phyloP scores from a whole-genome alignment of 1,284 basidiomycete species.

The Dichomitus squalens region DNA sequence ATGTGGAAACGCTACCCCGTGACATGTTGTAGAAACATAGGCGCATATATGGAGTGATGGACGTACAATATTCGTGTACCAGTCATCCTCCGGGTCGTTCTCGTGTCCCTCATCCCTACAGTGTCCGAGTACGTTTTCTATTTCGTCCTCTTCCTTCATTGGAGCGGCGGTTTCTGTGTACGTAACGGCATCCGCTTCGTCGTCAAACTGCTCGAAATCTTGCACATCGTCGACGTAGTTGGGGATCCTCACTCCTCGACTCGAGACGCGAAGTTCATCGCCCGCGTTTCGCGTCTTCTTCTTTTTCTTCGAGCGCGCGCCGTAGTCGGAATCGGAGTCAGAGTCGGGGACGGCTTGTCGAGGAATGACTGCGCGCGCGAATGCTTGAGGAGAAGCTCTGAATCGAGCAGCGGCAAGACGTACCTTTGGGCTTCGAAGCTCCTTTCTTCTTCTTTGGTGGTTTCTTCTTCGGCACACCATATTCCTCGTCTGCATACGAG shows the following conservation, averaged over 20 bases:
- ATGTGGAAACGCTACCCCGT: constrained; percentile 83
- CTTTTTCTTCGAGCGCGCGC: constrained; percentile 84
- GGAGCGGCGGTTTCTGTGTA: constrained; percentile 52
- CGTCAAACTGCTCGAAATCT: constrained; percentile 80
- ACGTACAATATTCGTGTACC: constrained; percentile 84
- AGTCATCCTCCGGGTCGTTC: constrained; percentile 77
- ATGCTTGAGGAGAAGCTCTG: neutral
- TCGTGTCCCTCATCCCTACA: constrained; percentile 80
- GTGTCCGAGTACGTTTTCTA: constrained; percentile 85
- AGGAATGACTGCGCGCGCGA: constrained; percentile 40
- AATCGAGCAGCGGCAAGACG: constrained; percentile 22
- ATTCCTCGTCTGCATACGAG: constrained; percentile 78
- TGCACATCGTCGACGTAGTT: constrained; percentile 87
- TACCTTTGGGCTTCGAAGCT: constrained; percentile 65
- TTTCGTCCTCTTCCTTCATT: constrained; percentile 82
- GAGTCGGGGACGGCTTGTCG: constrained; percentile 54
- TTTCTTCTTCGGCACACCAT: constrained; percentile 62
- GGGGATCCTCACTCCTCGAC: constrained; percentile 78
- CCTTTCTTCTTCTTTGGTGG: constrained; percentile 68
- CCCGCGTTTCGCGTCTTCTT: constrained; percentile 62
- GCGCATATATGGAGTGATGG: constrained; percentile 12
- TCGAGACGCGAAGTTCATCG: constrained; percentile 80
- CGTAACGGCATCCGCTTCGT: constrained; percentile 58
- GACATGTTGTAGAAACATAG: constrained; percentile 14
- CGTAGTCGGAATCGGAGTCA: constrained; percentile 90